phyloP scores from a whole-genome alignment of 2,329 filamentous ascomycete genomes.

The Colletotrichum melonis region DNA sequence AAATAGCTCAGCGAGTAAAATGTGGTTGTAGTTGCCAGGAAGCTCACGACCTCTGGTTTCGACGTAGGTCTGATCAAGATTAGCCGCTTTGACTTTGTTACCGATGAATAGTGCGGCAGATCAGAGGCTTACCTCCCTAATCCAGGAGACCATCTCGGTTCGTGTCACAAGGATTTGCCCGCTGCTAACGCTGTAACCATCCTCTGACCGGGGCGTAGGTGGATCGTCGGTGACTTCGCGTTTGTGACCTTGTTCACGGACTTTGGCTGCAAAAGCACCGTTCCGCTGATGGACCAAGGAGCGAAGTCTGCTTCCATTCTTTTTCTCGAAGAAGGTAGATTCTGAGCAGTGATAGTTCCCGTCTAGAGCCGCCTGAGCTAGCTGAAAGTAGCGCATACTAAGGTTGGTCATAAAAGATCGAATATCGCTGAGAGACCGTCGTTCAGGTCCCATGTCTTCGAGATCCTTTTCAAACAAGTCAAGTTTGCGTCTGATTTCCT shows the following conservation, averaged over 20 bases:
- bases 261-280: slow-evolving; percentile 55
- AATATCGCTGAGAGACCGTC: slow-evolving; percentile 59
- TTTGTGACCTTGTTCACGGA: slow-evolving; percentile 55
- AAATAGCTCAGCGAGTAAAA: slow-evolving; percentile 70
- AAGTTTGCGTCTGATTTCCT: slow-evolving; percentile 48
- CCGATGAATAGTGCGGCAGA: slow-evolving; percentile 45
- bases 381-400: slow-evolving; percentile 54
- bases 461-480: slow-evolving; percentile 49
- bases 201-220: neutral
- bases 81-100: neutral
- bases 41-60: slow-evolving; percentile 57
- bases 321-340: slow-evolving; percentile 58
- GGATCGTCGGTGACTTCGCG: slow-evolving; percentile 27
- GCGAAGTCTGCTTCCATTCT: slow-evolving; percentile 59
- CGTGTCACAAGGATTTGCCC: slow-evolving; percentile 35
- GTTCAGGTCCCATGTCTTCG: slow-evolving; percentile 58
- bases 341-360: slow-evolving; percentile 59
- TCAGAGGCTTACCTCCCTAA: neutral
- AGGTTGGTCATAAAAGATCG: slow-evolving; percentile 58
- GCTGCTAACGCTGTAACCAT: neutral
- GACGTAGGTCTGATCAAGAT: neutral
- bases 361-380: slow-evolving; percentile 59
- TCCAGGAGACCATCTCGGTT: neutral
- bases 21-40: slow-evolving; percentile 69
- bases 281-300: slow-evolving; percentile 65